Evolutionary conservation across 2,329 filamentous ascomycete genomes (phyloP), one percentile per base, ranked within the genome.

Genomic region (Fusarium sp.): DNA sequence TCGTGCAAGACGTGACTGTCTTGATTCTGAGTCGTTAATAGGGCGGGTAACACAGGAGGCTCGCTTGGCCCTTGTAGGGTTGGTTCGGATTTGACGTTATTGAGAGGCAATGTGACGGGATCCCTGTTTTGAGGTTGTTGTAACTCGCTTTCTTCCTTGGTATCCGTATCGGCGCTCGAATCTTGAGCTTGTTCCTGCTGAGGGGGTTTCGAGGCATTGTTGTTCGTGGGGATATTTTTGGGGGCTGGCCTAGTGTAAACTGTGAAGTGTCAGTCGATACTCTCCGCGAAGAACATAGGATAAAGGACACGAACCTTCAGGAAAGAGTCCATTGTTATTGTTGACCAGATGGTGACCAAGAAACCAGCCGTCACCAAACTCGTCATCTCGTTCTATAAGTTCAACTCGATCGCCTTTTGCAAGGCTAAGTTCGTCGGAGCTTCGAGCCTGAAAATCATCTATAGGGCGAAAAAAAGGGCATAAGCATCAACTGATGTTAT

Each of bases 361-460:
- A 76, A 92, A 96, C 92, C 91, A 94, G 53, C 93, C 92, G 78
- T 96, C 92, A 63, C 91, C 91, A 77, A 96, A 96, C 77, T 96
- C 92, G 77, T 96, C 92, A 77, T 96, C 92, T 74, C 92, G 87
- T 80, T 96, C 92, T 67, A 95, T 88, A 66, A 96, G 82, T 81
- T 95, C 91, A 64, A 96, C 90, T 67, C 91, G 88, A 74, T 96
- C 92, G 72, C 92, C 94, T 76, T 96, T 96, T 55, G 88, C 84
- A 69, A 99, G 85, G 72, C 89, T 96, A 75, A 99, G 85, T 84
- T 99, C 96, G 80, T 99, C 96, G 58, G 92, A 91, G 79, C 94
- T 96, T 71, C 96, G 90, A 58, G 95, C 94, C 72, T 90, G 84
- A 78, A 99, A 98, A 80, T 97, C 94, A 81, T 99, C 93, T 97